Conservation (phyloP, 2,329 filamentous ascomycete species). For the Xylaria sp. region DNA sequence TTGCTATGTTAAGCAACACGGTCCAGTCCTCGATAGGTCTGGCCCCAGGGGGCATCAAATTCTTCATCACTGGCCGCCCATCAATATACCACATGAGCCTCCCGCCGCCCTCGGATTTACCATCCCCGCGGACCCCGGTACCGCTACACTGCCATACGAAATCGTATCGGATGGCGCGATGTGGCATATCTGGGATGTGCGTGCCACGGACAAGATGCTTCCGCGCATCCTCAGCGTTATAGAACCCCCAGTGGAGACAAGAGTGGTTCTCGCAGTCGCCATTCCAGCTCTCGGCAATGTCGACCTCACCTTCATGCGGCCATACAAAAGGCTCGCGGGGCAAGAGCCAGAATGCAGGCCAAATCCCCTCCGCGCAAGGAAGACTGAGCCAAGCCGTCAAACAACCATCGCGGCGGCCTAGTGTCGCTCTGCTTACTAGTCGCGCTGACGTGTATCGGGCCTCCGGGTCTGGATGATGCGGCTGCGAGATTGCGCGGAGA, state of each 20-base stretch:
- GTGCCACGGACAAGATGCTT: slow-evolving; percentile 64
- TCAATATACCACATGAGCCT: slow-evolving; percentile 65
- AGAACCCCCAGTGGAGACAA: slow-evolving; percentile 65
- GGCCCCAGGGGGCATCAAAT: slow-evolving; percentile 56
- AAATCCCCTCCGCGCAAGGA: slow-evolving; percentile 62
- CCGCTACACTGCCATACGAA: slow-evolving; percentile 61
- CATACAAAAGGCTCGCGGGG: slow-evolving; percentile 63
- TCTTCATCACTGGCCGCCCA: slow-evolving; percentile 62
- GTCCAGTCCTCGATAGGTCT: slow-evolving; percentile 61
- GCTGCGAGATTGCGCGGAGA: slow-evolving; percentile 55
- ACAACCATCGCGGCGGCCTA: slow-evolving; percentile 57
- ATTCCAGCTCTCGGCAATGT: slow-evolving; percentile 68
- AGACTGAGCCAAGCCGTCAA: slow-evolving; percentile 57
- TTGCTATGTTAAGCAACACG: slow-evolving; percentile 65
- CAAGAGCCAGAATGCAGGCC: slow-evolving; percentile 67
- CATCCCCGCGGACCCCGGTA: slow-evolving; percentile 49
- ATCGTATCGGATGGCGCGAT: slow-evolving; percentile 56
- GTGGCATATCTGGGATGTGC: slow-evolving; percentile 54
- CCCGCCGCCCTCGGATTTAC: slow-evolving; percentile 49
- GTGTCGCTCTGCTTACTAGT: slow-evolving; percentile 57
- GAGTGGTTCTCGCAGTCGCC: slow-evolving; percentile 59
- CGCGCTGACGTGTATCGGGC: slow-evolving; percentile 61
- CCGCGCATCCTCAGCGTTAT: slow-evolving; percentile 57
- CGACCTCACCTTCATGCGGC: slow-evolving; percentile 65
- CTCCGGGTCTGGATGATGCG: slow-evolving; percentile 42